Percentiles rank a stretch among this genome's conserved stretches.
phyloP scores from a whole-genome alignment of 2,329 filamentous ascomycete species.

The Pseudomassariella vexata region DNA sequence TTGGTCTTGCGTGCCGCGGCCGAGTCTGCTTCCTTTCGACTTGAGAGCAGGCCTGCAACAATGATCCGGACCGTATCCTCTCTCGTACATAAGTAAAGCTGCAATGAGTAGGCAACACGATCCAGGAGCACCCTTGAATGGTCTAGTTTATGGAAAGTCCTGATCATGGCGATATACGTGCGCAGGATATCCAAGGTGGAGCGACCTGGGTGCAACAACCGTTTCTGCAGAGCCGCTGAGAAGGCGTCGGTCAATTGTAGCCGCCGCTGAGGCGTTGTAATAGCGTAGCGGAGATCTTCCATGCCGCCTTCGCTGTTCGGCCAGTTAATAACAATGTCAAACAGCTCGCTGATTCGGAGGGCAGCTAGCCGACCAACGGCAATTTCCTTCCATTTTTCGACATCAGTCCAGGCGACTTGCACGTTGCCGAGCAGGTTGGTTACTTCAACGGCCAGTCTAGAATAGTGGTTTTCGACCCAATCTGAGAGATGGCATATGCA shows the following conservation, averaged over 20 bases:
- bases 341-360: conserved; percentile 65
- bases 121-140: conserved; percentile 72
- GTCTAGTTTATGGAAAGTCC: conserved; percentile 69
- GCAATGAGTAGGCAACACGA: conserved; percentile 66
- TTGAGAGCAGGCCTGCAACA: conserved; percentile 66
- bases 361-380: conserved; percentile 63
- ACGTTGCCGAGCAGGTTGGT: conserved; percentile 40
- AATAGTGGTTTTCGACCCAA: conserved; percentile 66
- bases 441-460: conserved; percentile 58
- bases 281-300: conserved; percentile 65
- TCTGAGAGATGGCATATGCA: conserved; percentile 54
- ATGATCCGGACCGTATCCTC: conserved; percentile 76
- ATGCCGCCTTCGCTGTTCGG: conserved; percentile 65
- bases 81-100: conserved; percentile 69
- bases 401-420: conserved; percentile 45
- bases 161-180: conserved; percentile 75
- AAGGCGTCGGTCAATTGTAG: conserved; percentile 66
- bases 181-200: conserved; percentile 72
- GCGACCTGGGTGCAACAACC: conserved; percentile 68
- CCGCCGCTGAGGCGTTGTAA: conserved; percentile 63
- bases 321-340: conserved; percentile 75
- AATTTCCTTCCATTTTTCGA: conserved; percentile 66
- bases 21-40: conserved; percentile 40
- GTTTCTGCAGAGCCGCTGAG: conserved; percentile 55
- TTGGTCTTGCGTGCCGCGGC: conserved; percentile 36